Evolutionary conservation across 2,329 filamentous ascomycete genomes (phyloP).

Genomic region (Ampelomyces quisqualis): DNA sequence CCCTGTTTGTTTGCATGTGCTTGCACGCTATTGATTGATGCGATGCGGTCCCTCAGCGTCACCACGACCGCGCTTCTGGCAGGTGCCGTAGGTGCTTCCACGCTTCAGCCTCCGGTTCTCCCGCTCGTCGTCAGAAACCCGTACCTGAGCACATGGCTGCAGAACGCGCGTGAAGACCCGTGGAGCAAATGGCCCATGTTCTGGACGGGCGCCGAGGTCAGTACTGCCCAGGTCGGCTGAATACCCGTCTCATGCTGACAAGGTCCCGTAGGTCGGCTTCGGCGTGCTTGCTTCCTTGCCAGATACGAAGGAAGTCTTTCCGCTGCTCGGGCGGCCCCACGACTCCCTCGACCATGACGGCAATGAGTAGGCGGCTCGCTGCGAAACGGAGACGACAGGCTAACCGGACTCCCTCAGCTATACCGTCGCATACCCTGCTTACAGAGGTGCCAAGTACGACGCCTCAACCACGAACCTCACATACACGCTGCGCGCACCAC

Average conservation of each 20-base stretch:
- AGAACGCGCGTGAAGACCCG: constrained; percentile 68
- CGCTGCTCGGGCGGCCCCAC: constrained; percentile 65
- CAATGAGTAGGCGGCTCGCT: constrained; percentile 41
- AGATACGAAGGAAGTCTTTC: constrained; percentile 61
- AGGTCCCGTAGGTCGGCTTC: constrained; percentile 55
- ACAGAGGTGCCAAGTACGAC: constrained; percentile 64
- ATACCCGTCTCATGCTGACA: constrained; percentile 16
- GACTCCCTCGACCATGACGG: constrained; percentile 55
- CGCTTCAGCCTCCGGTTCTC: constrained; percentile 56
- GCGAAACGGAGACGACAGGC: background rate
- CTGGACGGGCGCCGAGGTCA: constrained; percentile 68
- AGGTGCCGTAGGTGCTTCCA: constrained; percentile 51
- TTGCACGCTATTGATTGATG: constrained; percentile 3
- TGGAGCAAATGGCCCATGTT: constrained; percentile 89
- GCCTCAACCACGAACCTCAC: constrained; percentile 70
- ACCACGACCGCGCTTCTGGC: constrained; percentile 43
- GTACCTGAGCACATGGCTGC: constrained; percentile 58
- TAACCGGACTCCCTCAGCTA: constrained; percentile 44
- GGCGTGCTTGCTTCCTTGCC: constrained; percentile 64
- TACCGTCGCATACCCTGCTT: constrained; percentile 59
- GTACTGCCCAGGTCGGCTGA: background rate
- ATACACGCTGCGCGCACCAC: constrained; percentile 57
- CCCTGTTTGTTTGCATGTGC: background rate
- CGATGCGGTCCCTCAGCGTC: constrained; percentile 32
- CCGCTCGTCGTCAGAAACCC: constrained; percentile 55